Evolutionary conservation across 805 yeast species (phyloP).

Genomic region (Candida suzukii): DNA sequence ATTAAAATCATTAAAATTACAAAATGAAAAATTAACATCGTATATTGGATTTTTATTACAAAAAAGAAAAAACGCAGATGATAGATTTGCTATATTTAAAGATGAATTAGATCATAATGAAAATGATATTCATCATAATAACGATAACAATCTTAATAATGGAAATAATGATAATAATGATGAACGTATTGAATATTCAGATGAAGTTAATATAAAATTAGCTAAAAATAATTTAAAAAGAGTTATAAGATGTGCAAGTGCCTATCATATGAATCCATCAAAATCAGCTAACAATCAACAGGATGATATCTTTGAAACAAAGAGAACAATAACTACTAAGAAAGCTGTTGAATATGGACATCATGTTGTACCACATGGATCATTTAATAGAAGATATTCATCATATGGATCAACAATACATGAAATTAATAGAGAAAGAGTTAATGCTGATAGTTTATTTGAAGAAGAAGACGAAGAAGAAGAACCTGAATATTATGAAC

Average conservation of each 20-base stretch:
- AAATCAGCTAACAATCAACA: constrained; percentile 3
- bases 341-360: no score
- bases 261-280: constrained; percentile 23
- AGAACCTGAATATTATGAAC: constrained; percentile 22
- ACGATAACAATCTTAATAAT: no score
- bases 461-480: constrained; percentile 7
- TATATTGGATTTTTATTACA: constrained; percentile 53
- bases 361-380: no score
- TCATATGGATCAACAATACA: neutral
- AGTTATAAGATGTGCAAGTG: constrained; percentile 26
- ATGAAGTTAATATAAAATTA: constrained; percentile 42
- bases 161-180: constrained; percentile 9
- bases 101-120: constrained; percentile 4
- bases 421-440: no score
- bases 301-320: no score
- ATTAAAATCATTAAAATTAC: constrained; percentile 43
- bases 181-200: constrained; percentile 39
- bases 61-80: constrained; percentile 23
- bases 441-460: no score
- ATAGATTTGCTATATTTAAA: constrained; percentile 11
- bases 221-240: constrained; percentile 36
- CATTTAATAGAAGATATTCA: neutral
- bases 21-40: constrained; percentile 49
- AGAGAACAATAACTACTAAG: no score
- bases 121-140: no score